Conservation (phyloP, 108 stramenopile genomes). For the Skeletonema potamos region DNA sequence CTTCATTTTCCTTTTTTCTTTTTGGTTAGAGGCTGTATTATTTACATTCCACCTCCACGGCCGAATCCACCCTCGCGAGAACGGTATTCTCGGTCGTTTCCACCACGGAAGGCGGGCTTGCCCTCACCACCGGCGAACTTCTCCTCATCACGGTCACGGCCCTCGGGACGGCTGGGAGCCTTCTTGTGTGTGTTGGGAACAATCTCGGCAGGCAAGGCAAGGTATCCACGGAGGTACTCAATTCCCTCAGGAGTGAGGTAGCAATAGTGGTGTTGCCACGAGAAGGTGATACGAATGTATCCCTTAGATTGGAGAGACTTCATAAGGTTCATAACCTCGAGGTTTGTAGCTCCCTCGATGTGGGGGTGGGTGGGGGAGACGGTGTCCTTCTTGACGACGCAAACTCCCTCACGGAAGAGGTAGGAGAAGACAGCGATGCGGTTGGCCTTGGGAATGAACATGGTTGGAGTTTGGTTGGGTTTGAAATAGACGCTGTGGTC, state of each 20-base stretch:
- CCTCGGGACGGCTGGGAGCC: slow-evolving; percentile 86
- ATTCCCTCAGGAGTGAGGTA: slow-evolving; percentile 96
- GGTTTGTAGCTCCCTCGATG: slow-evolving; percentile 90
- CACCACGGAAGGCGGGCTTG: slow-evolving; percentile 81
- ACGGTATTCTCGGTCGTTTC: slow-evolving; percentile 69
- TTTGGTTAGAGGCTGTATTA: not conserved
- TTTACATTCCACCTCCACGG: slow-evolving; percentile 85
- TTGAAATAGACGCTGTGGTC: slow-evolving; percentile 19
- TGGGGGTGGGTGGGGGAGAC: slow-evolving; percentile 87
- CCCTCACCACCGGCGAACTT: slow-evolving; percentile 65
- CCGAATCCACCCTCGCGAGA: slow-evolving; percentile 80
- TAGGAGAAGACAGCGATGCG: slow-evolving; percentile 97
- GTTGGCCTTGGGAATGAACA: slow-evolving; percentile 98
- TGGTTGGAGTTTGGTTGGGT: slow-evolving; percentile 31
- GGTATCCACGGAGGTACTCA: slow-evolving; percentile 93
- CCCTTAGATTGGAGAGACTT: slow-evolving; percentile 89
- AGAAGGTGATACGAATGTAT: slow-evolving; percentile 92
- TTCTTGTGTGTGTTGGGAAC: slow-evolving; percentile 96
- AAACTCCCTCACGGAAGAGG: slow-evolving; percentile 97
- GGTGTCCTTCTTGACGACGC: slow-evolving; percentile 97
- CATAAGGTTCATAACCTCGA: slow-evolving; percentile 94
- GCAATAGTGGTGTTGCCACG: slow-evolving; percentile 98
- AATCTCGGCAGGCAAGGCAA: slow-evolving; percentile 94
- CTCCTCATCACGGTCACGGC: slow-evolving; percentile 86
- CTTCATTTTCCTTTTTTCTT: not conserved